Conservation (phyloP, 176 grass and related monocot genomes). For the Eragrostis nindensis region DNA sequence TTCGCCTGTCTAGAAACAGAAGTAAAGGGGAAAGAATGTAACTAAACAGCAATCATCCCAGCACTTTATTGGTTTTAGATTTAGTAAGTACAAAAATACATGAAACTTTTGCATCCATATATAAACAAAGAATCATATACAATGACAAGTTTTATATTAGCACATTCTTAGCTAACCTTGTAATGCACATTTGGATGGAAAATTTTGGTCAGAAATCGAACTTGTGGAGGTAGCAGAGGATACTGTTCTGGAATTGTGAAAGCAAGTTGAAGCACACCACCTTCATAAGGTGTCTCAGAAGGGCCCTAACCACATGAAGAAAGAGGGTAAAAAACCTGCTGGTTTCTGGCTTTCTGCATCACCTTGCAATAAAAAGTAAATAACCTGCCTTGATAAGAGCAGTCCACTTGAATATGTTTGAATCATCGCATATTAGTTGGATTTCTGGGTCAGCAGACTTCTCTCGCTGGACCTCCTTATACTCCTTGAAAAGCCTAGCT, state of each 20-base stretch:
- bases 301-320: slow-evolving; percentile 55
- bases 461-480: slow-evolving; percentile 93
- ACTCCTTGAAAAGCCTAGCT: slow-evolving; percentile 97
- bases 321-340: neutral
- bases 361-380: neutral
- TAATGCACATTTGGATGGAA: slow-evolving; percentile 99
- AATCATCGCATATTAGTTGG: slow-evolving; percentile 92
- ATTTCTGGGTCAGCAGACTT: slow-evolving; percentile 95
- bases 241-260: slow-evolving; percentile 98
- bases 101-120: too few species aligned
- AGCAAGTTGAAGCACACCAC: slow-evolving; percentile 87
- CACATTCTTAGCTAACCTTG: slow-evolving; percentile 56
- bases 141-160: neutral
- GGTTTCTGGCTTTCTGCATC: too few species aligned
- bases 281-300: slow-evolving; percentile 96
- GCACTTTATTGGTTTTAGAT: neutral
- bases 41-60: slow-evolving; percentile 13
- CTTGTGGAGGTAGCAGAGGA: slow-evolving; percentile 96
- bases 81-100: neutral
- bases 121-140: too few species aligned
- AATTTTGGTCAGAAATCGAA: slow-evolving; percentile 98
- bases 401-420: slow-evolving; percentile 99
- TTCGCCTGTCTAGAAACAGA: slow-evolving; percentile 75
- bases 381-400: slow-evolving; percentile 84
- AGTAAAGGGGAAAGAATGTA: slow-evolving; percentile 7